Evolutionary conservation across 1,139 yeast genomes (phyloP), one percentile per base, ranked within the genome.

Genomic region (Suhomyces bribrorum): DNA sequence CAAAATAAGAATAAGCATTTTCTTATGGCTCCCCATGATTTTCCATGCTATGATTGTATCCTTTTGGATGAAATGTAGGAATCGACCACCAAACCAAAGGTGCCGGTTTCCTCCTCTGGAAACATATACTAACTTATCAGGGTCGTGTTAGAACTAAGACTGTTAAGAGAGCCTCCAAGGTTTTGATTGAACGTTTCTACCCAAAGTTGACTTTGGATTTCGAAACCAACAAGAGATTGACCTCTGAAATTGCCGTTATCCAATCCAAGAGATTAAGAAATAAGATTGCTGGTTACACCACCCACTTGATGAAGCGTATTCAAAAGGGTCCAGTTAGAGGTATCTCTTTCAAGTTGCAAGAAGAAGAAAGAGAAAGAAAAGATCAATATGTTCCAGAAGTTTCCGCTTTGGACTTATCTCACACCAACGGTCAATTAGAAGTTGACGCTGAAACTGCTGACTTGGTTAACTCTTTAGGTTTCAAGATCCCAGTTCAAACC

Each of bases 311-410:
- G 98, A 90, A 88, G 85, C 90, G 99, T 83, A 92, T 92, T 71
- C 98, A 94, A 80, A 92, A 92, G 84, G 99, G 99, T 70, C 98
- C 99, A 81, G 99, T 92, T 64, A 90, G 97, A 85, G 99, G 99
- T 82, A 94, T 92, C 64, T 92, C 98, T 66, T 92, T 92, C 96
- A 94, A 94, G 80, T 88, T 92, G 71, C 99, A 92, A 83, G 99
- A 92, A 81, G 99, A 92, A 81, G 99, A 94, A 84, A 92, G 98
- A 85, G 99, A 94, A 81, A 87, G 98, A 83, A 92, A 94, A 81
- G 99, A 94, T 78, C 98, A 94, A 82, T 94, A 90, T 79, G 98
- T 94, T 67, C 99, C 99, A 78, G 97, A 90, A 75, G 95, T 90
- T 69, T 94, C 98, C 72, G 99, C 98, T 73, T 87, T 94, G 75